These are phyloP conservation scores for Allium sativum DNA, from an alignment of 106 monocot species.

Conservation along the genomic window DNA sequence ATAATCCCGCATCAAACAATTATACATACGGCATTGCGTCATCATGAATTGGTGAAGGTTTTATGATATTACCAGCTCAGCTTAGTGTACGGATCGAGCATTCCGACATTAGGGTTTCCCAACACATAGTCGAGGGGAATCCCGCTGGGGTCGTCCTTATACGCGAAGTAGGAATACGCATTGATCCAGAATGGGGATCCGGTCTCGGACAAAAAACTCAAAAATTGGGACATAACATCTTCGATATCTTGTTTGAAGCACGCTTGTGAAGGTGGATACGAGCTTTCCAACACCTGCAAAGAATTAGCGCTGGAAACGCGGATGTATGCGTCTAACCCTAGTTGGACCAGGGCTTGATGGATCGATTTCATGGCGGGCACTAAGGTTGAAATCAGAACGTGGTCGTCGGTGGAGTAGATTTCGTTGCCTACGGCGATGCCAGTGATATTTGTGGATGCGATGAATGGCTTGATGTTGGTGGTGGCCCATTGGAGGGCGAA, in stretches of 20 bases:
- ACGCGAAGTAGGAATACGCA: constrained; percentile 95
- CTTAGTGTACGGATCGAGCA: constrained; percentile 63
- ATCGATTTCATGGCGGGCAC: constrained; percentile 67
- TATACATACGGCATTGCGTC: too few species aligned
- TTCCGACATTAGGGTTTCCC: constrained; percentile 43
- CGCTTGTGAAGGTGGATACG: constrained; percentile 74
- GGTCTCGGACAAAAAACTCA: constrained; percentile 49
- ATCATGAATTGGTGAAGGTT: too few species aligned
- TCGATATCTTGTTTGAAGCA: constrained; percentile 40
- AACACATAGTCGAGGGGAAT: constrained; percentile 61
- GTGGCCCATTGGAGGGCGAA: constrained; percentile 62
- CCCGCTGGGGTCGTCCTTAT: constrained; percentile 43
- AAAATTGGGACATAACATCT: constrained; percentile 29
- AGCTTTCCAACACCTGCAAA: constrained; percentile 52
- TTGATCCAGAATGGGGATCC: constrained; percentile 86
- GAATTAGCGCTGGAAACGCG: constrained; percentile 76
- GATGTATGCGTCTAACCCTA: constrained; percentile 47
- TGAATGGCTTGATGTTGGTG: constrained; percentile 58
- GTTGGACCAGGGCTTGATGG: constrained; percentile 45
- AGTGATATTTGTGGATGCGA: constrained; percentile 59
- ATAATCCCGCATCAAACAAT: too few species aligned
- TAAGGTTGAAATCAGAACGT: constrained; percentile 40
- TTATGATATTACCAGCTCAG: constrained; percentile 10
- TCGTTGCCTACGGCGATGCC: constrained; percentile 91
- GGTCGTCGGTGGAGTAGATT: constrained; percentile 53